phyloP scores from a whole-genome alignment of 2,329 filamentous ascomycete species.

The Colletotrichum sp. region DNA sequence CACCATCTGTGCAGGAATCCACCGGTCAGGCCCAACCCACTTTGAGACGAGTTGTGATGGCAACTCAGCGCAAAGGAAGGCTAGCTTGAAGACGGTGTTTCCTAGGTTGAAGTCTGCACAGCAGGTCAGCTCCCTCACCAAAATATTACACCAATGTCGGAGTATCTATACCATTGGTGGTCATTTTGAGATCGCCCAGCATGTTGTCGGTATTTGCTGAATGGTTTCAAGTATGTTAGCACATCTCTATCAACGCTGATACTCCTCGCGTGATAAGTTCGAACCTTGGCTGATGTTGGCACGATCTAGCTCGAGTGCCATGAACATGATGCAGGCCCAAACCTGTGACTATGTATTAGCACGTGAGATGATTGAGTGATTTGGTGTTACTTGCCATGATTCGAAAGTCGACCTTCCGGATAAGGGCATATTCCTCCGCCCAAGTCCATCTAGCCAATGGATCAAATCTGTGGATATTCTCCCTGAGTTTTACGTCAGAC shows the following conservation, averaged over 20 bases:
- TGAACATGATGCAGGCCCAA: conserved; percentile 53
- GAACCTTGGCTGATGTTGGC: conserved; percentile 45
- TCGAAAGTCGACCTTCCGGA: conserved; percentile 43
- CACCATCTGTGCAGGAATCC: conserved; percentile 62
- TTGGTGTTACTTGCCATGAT: conserved; percentile 46
- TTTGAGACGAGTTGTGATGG: conserved; percentile 63
- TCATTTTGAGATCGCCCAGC: conserved; percentile 44
- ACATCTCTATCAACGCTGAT: neutral
- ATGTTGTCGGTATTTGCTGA: conserved; percentile 52
- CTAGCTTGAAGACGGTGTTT: conserved; percentile 52
- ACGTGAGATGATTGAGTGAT: conserved; percentile 45
- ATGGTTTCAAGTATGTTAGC: conserved; percentile 22
- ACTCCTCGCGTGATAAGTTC: neutral
- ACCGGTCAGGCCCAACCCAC: conserved; percentile 49
- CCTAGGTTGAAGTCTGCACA: conserved; percentile 49
- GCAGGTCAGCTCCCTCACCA: neutral
- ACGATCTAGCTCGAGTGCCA: conserved; percentile 50
- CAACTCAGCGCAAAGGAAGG: conserved; percentile 60
- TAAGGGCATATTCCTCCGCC: conserved; percentile 39
- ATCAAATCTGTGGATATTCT: conserved; percentile 53
- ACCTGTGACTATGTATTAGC: conserved; percentile 39
- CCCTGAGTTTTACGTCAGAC: conserved; percentile 25
- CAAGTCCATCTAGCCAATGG: conserved; percentile 47
- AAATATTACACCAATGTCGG: too few species aligned
- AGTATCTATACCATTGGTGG: conserved; percentile 36